Evolutionary conservation across 148 eudicot genomes (phyloP).

Genomic region (Rhododendron ferrugineum): DNA sequence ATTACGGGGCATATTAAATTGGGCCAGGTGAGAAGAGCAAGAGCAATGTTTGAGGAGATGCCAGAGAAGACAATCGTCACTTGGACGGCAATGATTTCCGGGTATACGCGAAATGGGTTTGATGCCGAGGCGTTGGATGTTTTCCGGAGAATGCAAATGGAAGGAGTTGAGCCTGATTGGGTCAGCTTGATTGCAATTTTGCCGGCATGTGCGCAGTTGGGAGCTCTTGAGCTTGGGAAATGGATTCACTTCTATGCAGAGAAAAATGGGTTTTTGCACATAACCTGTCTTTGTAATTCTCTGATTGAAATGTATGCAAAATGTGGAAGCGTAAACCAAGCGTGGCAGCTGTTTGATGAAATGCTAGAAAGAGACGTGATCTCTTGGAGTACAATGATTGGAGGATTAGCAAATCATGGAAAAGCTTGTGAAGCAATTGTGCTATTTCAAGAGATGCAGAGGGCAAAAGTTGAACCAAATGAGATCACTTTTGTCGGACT

Average conservation of each 20-base stretch:
- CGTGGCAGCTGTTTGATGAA: background rate
- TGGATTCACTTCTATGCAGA: constrained; percentile 31
- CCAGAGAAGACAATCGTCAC: constrained; percentile 27
- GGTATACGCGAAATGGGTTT: constrained; percentile 22
- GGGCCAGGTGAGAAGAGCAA: constrained; percentile 23
- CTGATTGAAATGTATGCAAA: constrained; percentile 29
- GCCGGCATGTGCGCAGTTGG: constrained; percentile 26
- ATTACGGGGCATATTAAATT: constrained; percentile 24
- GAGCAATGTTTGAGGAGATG: constrained; percentile 30
- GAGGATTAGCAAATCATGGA: constrained; percentile 14
- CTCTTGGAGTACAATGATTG: constrained; percentile 20
- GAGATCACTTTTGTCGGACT: constrained; percentile 27
- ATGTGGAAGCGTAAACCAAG: constrained; percentile 19
- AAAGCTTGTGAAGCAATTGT: constrained; percentile 5
- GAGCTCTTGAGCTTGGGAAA: constrained; percentile 31
- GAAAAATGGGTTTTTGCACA: constrained; percentile 20
- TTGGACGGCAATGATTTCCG: constrained; percentile 35
- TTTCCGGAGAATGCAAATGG: constrained; percentile 29
- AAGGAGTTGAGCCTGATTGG: constrained; percentile 25
- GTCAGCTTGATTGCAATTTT: constrained; percentile 27
- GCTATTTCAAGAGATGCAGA: background rate
- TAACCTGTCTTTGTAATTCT: constrained; percentile 18
- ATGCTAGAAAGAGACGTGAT: background rate
- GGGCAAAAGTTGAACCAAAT: background rate
- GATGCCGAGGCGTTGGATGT: constrained; percentile 22